Conservation (phyloP, 179 eudicot genomes). For the Beta corolliflora region DNA sequence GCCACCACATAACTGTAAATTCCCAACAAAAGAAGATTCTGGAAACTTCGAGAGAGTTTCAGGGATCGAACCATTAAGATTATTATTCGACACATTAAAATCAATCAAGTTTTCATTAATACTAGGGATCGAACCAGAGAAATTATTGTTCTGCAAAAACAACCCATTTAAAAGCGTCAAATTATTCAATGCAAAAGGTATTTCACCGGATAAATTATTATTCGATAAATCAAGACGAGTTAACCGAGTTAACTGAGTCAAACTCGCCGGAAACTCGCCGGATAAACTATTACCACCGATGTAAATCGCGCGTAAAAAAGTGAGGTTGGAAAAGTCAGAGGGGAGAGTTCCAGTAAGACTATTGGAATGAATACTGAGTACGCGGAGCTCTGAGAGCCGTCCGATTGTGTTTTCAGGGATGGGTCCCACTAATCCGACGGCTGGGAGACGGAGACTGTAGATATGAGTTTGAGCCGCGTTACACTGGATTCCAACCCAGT, state of each 20-base stretch:
- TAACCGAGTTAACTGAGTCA: slow-evolving; percentile 50
- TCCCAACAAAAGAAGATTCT: slow-evolving; percentile 60
- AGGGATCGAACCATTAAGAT: slow-evolving; percentile 82
- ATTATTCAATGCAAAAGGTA: slow-evolving; percentile 74
- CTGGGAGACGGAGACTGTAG: slow-evolving; percentile 58
- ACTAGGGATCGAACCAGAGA: slow-evolving; percentile 68
- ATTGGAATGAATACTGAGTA: slow-evolving; percentile 66
- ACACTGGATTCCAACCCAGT: slow-evolving; percentile 73
- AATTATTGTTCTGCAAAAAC: slow-evolving; percentile 53
- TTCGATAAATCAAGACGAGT: slow-evolving; percentile 63
- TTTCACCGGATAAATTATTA: slow-evolving; percentile 58
- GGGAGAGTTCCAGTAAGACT: slow-evolving; percentile 63
- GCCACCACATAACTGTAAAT: slow-evolving; percentile 62
- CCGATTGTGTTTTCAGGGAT: slow-evolving; percentile 64
- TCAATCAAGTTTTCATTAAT: slow-evolving; percentile 31
- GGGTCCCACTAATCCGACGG: slow-evolving; percentile 61
- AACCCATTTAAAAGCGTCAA: slow-evolving; percentile 54
- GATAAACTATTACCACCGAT: slow-evolving; percentile 58
- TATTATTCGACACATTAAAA: slow-evolving; percentile 66
- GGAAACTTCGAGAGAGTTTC: slow-evolving; percentile 51
- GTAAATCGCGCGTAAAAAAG: slow-evolving; percentile 60
- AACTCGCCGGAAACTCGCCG: slow-evolving; percentile 61
- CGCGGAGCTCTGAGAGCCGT: slow-evolving; percentile 54
- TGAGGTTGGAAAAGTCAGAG: slow-evolving; percentile 58
- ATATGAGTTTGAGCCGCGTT: slow-evolving; percentile 47